Conservation (phyloP, 2,329 filamentous ascomycete species). For the Emmonsiellopsis sp. region DNA sequence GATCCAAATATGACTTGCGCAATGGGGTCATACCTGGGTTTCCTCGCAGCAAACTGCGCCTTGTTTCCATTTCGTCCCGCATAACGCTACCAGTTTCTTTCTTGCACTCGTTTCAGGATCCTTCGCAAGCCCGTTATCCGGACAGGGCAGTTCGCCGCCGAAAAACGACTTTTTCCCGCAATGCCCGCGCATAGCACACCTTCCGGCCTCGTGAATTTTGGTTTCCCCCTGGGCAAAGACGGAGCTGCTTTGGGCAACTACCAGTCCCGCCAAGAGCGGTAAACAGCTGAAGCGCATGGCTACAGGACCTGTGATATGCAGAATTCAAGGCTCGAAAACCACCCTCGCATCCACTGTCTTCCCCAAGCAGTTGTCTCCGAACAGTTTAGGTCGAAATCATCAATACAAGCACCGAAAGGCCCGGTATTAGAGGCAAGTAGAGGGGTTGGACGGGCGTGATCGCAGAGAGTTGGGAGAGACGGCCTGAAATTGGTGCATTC, state of each 20-base stretch:
- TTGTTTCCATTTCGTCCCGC: constrained; percentile 75
- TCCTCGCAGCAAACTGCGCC: constrained; percentile 76
- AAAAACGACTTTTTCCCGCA: constrained; percentile 90
- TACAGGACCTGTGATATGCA: not conserved
- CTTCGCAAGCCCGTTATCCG: constrained; percentile 76
- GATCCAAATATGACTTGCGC: constrained; percentile 20
- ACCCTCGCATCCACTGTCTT: no score
- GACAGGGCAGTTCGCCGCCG: constrained; percentile 78
- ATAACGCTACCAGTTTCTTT: constrained; percentile 71
- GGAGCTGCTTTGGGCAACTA: constrained; percentile 1
- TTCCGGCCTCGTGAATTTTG: constrained; percentile 67
- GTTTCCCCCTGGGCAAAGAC: constrained; percentile 17
- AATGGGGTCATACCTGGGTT: constrained; percentile 51
- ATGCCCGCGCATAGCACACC: constrained; percentile 82
- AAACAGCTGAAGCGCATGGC: constrained; percentile 2
- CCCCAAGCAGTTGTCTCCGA: no score
- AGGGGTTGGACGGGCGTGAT: no score
- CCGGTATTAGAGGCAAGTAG: no score
- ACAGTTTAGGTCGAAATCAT: no score
- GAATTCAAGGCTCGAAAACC: no score
- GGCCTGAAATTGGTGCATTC: no score
- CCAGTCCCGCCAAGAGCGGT: constrained; percentile 7
- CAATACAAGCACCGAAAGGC: no score
- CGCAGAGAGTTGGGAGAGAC: no score
- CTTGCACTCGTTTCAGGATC: constrained; percentile 63